Evolutionary conservation across 805 yeast species (phyloP), one percentile per base, ranked within the genome.

Genomic region (Candida ortonii): DNA sequence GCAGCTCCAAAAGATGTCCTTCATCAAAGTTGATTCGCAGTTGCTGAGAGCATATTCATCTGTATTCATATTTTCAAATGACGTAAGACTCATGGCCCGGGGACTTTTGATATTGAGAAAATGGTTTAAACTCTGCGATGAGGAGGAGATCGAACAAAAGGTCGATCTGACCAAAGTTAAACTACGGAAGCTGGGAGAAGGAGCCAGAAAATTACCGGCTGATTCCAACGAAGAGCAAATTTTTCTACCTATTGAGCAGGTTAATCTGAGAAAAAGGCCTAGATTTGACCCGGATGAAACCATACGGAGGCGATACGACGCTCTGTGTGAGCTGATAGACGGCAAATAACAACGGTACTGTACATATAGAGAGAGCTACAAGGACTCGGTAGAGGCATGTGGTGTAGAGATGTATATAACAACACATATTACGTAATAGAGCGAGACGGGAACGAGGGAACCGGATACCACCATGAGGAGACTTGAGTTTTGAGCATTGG

Each of bases 61-160:
- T 7, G 28, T 55, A 2, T 57, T 53, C 23, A 44, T 44, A 8
- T 51, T 52, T 28, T 44, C 56, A 2, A 47, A 53, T 22, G 62
- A 57, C 28, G 13, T 38, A 1, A 34, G 41, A n/a, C 34, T 59
- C 17, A 49, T 46, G 16, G 52, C 52, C 1, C 37, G 62, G 23
- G 55, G 53, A 3, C 23, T 57, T 3, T 32, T 38, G 5, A 48
- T 59, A 3, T 25, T 59, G 7, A 40, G 54, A 22, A 44, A 48
- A 14, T 57, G 61, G 57, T 59, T 45, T 29, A 38, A 49, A 22
- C 25, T 58, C 2, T 58, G 60, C 23, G 28, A 45, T 1, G 26
- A 45, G 16, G 46, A 40, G 2, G 46, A 50, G n/a, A 52, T 56
- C 10, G 33, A 38, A 7, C 18, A 32, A 6, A 24, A 17, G 3